These are phyloP conservation scores for Eimeria acervulina DNA, from an alignment of 169 alveolate species.

Conservation along the genomic window DNA sequence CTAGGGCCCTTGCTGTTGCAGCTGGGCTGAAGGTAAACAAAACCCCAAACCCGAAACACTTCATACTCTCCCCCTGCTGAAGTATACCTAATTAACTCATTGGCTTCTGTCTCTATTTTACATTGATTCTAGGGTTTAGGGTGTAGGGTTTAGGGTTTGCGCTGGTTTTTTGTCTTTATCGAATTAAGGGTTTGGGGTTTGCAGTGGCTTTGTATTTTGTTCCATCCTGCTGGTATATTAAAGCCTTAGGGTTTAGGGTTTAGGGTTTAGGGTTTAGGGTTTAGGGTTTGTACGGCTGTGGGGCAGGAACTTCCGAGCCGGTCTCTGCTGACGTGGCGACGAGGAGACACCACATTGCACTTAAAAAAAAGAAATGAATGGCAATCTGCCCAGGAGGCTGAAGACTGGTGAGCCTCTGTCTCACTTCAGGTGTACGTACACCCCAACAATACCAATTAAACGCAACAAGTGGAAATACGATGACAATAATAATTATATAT, in stretches of 20 bases:
- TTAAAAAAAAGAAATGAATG: neutral
- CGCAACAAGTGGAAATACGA: too few species aligned
- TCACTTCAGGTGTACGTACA: too few species aligned
- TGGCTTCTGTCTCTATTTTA: too few species aligned
- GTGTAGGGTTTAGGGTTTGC: too few species aligned
- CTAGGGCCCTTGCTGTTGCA: slow-evolving; percentile 66
- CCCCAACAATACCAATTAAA: too few species aligned
- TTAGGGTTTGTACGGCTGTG: too few species aligned
- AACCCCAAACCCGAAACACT: neutral
- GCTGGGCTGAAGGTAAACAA: slow-evolving; percentile 54
- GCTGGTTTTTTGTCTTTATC: too few species aligned
- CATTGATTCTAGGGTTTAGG: neutral
- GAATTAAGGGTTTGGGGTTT: too few species aligned
- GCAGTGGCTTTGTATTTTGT: too few species aligned
- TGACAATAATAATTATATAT: neutral
- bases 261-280: neutral
- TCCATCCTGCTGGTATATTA: too few species aligned
- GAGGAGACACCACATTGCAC: neutral
- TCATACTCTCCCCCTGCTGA: neutral
- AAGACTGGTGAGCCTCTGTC: slow-evolving; percentile 6
- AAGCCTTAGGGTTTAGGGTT: too few species aligned
- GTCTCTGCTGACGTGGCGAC: neutral
- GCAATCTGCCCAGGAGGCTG: neutral
- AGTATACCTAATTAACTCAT: too few species aligned
- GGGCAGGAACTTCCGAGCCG: slow-evolving; percentile 8